Base-by-base conservation (phyloP, 2,329 filamentous ascomycete genomes). In the Raffaelea deltoideospora region DNA sequence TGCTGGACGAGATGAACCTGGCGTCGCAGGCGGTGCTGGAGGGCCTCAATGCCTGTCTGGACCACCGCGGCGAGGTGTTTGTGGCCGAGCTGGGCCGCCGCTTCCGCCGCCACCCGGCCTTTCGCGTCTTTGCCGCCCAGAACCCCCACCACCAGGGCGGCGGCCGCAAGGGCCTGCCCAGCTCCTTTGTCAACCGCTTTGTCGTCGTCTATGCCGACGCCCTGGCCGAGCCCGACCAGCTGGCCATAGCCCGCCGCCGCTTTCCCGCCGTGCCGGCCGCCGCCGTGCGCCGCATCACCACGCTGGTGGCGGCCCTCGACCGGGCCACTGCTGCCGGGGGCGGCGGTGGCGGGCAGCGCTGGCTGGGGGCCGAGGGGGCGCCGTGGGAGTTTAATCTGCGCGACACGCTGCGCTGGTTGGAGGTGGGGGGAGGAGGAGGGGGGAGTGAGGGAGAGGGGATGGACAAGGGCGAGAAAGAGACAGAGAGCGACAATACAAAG, bases 131-230 rank as follows among this genome's bases (percentile, higher is more conserved):
- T 50, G 90, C 92, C 13, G 87, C 90, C 0, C 90, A 98, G 54
- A 98, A 98, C 52, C 90, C 90, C 9, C 90, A 98, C 57, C 85
- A 95, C 49, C 90, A 98, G 58, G 90, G 90, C 39, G 88, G 90
- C 44, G 90, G 90, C 10, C 75, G 90, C 47, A 98, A 98, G 57
- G 90, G 90, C 28, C 63, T 98, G 26, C 90, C 90, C 2, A 82
- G 81, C 39, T 96, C 90, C 1, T 98, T 98, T 50, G 90, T 98
- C 43, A 96, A 98, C 54, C 81, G 92, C 32, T 98, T 98, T 54
- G 90, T 92, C 27, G 88, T 98, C 15, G 92, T 98, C 0, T 96
- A 96, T 57, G 86, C 90, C 40, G 90, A 98, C 51, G 72, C 86
- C 5, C 90, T 98, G 53, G 79, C 71, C 14, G 67, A 79, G 20